phyloP scores from a whole-genome alignment of 768 basidiomycete genomes.

The Crucibulum laeve region DNA sequence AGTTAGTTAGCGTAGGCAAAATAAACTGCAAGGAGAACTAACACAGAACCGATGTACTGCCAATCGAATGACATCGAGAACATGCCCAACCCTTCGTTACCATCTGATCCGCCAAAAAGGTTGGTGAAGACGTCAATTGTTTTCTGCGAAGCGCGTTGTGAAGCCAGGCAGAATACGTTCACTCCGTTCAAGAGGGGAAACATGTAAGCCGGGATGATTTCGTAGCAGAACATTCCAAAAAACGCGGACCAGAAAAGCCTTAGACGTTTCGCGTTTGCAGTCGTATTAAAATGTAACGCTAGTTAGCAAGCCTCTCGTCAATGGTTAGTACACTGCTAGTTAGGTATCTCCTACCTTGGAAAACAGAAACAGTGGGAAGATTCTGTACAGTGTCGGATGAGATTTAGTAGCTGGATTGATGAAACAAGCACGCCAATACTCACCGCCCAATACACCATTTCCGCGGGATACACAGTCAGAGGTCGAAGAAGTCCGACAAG shows the following conservation, averaged over 20 bases:
- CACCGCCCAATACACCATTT: conserved; percentile 60
- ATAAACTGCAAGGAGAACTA: conserved; percentile 6
- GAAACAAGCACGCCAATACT: conserved; percentile 12
- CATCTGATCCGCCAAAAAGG: conserved; percentile 62
- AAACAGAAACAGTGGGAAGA: conserved; percentile 54
- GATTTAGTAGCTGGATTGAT: background rate
- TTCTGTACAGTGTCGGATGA: conserved; percentile 25
- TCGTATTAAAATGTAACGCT: conserved; percentile 47
- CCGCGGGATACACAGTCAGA: conserved; percentile 56
- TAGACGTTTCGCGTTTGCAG: conserved; percentile 40
- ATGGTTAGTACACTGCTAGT: background rate
- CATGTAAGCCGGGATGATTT: conserved; percentile 51
- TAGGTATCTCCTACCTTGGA: conserved; percentile 38
- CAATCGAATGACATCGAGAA: conserved; percentile 63
- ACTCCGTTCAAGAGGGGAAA: conserved; percentile 63
- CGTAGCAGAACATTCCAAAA: conserved; percentile 47
- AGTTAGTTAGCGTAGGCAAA: background rate
- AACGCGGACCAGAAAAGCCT: conserved; percentile 51
- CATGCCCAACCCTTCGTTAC: conserved; percentile 66
- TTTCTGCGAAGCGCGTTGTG: conserved; percentile 37
- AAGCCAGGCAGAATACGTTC: conserved; percentile 58
- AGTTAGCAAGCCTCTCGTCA: background rate
- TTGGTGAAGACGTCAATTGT: conserved; percentile 51
- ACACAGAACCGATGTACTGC: conserved; percentile 55
- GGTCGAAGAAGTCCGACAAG: conserved; percentile 56